phyloP scores from a whole-genome alignment of 148 eudicot species.

The Arctostaphylos glauca region DNA sequence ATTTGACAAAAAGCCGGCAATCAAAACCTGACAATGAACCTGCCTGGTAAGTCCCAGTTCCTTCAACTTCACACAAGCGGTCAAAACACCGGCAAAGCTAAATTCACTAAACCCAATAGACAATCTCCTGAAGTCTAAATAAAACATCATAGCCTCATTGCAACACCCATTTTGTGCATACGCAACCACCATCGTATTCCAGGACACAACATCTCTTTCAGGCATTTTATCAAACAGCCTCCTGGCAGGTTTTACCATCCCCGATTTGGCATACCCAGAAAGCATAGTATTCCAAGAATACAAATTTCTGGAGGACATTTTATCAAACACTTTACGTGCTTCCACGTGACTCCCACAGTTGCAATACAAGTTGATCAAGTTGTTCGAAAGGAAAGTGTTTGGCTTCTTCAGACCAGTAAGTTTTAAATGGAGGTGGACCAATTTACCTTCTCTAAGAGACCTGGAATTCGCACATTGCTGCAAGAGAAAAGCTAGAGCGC shows the following conservation, averaged over 20 bases:
- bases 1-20: conserved; percentile 52
- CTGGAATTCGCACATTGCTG: conserved; percentile 44
- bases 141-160: conserved; percentile 54
- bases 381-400: conserved; percentile 51
- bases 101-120: conserved; percentile 50
- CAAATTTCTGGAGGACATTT: conserved; percentile 66
- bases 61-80: conserved; percentile 50
- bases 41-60: conserved; percentile 54
- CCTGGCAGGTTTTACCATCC: conserved; percentile 56
- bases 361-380: conserved; percentile 60
- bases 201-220: conserved; percentile 64
- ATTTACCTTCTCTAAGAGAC: conserved; percentile 62
- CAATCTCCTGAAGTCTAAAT: conserved; percentile 45
- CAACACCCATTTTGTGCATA: conserved; percentile 49
- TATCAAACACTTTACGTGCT: conserved; percentile 77
- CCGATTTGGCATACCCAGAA: conserved; percentile 74
- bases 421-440: conserved; percentile 74
- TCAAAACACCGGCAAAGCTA: conserved; percentile 79
- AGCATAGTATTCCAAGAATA: conserved; percentile 75
- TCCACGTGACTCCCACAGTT: conserved; percentile 47
- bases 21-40: conserved; percentile 68
- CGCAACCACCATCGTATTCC: conserved; percentile 81
- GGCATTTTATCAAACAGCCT: conserved; percentile 61
- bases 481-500: conserved; percentile 44
- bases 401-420: conserved; percentile 57